Evolutionary conservation across 768 basidiomycete species (phyloP), one percentile per base, ranked within the genome.

Genomic region (Roridomyces roridus): DNA sequence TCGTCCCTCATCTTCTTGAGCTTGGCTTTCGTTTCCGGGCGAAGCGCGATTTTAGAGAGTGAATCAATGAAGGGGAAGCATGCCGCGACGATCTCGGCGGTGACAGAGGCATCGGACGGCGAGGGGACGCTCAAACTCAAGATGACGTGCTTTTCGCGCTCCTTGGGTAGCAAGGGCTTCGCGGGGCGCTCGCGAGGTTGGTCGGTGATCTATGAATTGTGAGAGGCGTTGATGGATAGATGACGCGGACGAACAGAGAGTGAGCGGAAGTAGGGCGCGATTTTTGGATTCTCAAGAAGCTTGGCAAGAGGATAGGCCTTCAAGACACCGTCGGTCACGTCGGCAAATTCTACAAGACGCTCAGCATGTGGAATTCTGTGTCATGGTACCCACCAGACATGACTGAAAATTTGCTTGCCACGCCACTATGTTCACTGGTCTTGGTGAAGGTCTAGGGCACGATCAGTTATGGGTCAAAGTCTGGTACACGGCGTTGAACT

Each of bases 11-110:
- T 79, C 72, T 85, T 91, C 68, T 78, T 83, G 47, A 96, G 80
- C 76, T 96, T 96, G 39, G 69, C 69, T 67, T 83, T 85, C 44
- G 93, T 94, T 77, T 96, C 94, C 14, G 94, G 91, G 23, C 92
- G 86, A 44, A 94, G 74, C 49, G 76, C 76, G 25, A 85, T 61
- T 65, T 83, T 80, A 55, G 74, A 72, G 48, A 95, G 70, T 17
- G 80, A 70, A 69, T 97, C 94, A 59, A 93, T 79, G 57, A 96
- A 81, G 36, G 85, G 78, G 74, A 96, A 91, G n/a, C 83, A 67
- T 28, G 87, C 84, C 29, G 84, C 70, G 50, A 96, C 77, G 62
- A 96, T 78, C 14, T 80, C 80, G 15, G 80, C 60, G 17, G 85
- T 85, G 49, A 80, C 85, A 11, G 68, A 70, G 4, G 79, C 77